Evolutionary conservation across 768 basidiomycete genomes (phyloP).

Genomic region (Suillus variegatus): DNA sequence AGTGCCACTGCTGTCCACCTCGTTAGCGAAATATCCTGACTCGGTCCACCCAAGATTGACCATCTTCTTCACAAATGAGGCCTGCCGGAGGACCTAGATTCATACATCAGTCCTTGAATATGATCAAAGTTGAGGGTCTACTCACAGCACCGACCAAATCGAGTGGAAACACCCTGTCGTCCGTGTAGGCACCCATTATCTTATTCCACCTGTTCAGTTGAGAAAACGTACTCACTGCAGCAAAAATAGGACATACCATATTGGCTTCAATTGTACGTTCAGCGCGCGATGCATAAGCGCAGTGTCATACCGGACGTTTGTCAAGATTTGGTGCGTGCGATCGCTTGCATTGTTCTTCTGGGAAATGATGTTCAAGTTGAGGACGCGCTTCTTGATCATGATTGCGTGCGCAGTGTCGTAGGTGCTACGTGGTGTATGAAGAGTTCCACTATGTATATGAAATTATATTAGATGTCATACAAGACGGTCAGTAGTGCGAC

Average conservation of each 20-base stretch:
- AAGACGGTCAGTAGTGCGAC: slow-evolving; percentile 4
- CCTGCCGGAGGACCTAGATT: slow-evolving; percentile 52
- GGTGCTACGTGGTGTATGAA: slow-evolving; percentile 25
- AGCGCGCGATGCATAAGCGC: slow-evolving; percentile 2
- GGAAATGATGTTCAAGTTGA: slow-evolving; percentile 9
- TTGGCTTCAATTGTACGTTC: slow-evolving; percentile 15
- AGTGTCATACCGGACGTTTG: slow-evolving; percentile 13
- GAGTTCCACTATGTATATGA: slow-evolving; percentile 28
- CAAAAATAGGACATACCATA: slow-evolving; percentile 20
- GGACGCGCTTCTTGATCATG: slow-evolving; percentile 19
- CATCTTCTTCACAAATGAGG: slow-evolving; percentile 57
- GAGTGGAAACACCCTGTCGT: slow-evolving; percentile 53
- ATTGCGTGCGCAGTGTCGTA: slow-evolving; percentile 22
- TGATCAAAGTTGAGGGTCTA: not conserved
- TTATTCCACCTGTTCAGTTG: slow-evolving; percentile 29
- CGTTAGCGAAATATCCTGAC: slow-evolving; percentile 37
- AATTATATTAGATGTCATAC: not conserved
- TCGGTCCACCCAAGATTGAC: slow-evolving; percentile 50
- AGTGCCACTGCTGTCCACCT: slow-evolving; percentile 44
- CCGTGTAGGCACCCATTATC: slow-evolving; percentile 49
- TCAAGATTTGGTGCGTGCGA: slow-evolving; percentile 6
- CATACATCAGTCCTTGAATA: not conserved
- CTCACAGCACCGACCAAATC: slow-evolving; percentile 58
- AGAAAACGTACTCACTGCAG: not conserved
- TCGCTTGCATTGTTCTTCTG: not conserved